Percentiles rank a stretch among this genome's conserved stretches.
These are phyloP conservation scores for Aspergillus carbonarius DNA, from an alignment of 2,329 filamentous ascomycete genomes.

Conservation along the genomic window DNA sequence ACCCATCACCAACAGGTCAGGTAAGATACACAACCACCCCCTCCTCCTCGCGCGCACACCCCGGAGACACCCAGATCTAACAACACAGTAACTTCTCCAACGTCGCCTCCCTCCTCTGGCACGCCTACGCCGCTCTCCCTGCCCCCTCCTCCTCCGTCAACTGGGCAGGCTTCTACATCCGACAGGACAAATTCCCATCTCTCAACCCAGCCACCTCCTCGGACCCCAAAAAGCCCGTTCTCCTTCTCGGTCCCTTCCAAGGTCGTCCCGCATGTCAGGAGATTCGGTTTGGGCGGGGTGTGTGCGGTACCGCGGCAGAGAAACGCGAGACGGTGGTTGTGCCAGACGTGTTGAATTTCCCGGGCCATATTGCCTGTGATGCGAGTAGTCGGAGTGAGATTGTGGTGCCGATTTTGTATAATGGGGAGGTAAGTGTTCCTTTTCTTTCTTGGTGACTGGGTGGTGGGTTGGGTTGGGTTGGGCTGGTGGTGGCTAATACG, in stretches of 20 bases:
- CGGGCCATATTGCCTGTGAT: constrained; percentile 53
- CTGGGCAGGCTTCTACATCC: constrained; percentile 51
- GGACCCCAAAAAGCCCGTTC: constrained; percentile 22
- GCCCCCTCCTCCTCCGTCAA: constrained; percentile 46
- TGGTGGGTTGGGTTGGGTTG: neutral
- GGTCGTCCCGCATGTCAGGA: constrained; percentile 51
- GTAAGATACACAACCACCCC: constrained; percentile 18
- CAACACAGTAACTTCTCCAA: constrained; percentile 46
- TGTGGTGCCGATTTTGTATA: constrained; percentile 48
- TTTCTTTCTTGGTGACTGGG: neutral
- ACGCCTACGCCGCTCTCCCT: constrained; percentile 47
- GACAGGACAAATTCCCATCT: constrained; percentile 43
- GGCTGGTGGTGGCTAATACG: constrained; percentile 1
- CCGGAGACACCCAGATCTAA: neutral
- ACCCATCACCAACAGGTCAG: constrained; percentile 27
- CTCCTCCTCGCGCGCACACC: neutral
- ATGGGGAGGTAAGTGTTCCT: constrained; percentile 36
- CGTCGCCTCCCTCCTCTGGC: constrained; percentile 50
- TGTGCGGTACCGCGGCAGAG: constrained; percentile 47
- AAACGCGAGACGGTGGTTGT: constrained; percentile 43
- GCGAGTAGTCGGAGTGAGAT: constrained; percentile 51
- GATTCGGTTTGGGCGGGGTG: constrained; percentile 47
- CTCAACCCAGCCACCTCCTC: constrained; percentile 16
- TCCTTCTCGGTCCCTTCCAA: constrained; percentile 50
- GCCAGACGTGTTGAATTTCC: constrained; percentile 44